Evolutionary conservation across 1,284 basidiomycete species (phyloP).

Genomic region (Baeospora myosura): DNA sequence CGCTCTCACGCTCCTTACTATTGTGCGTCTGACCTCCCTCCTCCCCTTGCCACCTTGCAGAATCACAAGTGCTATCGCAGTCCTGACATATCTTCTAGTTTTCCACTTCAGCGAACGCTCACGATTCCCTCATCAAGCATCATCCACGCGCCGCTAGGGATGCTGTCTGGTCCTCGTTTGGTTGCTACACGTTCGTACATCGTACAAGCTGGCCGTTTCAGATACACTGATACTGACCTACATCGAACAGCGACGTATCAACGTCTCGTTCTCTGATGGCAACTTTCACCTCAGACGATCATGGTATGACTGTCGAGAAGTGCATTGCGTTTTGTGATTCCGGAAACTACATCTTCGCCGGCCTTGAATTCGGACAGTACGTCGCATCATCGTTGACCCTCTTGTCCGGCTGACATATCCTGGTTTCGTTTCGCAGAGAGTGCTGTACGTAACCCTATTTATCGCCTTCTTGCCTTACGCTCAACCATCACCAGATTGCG

Average conservation of each 20-base stretch:
- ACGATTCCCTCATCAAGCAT: too few relatives aligned
- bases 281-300: slow-evolving; percentile 8
- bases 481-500: slow-evolving; percentile 25
- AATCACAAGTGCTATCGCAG: too few relatives aligned
- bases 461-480: neutral
- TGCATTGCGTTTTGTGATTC: slow-evolving; percentile 26
- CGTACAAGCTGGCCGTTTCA: too few relatives aligned
- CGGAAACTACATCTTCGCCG: slow-evolving; percentile 24
- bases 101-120: too few relatives aligned
- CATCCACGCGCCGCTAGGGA: too few relatives aligned
- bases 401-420: slow-evolving; percentile 1
- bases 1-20: too few relatives aligned
- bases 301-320: slow-evolving; percentile 26
- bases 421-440: slow-evolving; percentile 26
- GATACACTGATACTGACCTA: neutral
- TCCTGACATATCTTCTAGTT: too few relatives aligned
- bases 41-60: too few relatives aligned
- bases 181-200: neutral
- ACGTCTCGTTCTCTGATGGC: slow-evolving; percentile 25
- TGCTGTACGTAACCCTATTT: slow-evolving; percentile 26
- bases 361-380: slow-evolving; percentile 29
- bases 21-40: too few relatives aligned
- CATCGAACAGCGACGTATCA: slow-evolving; percentile 20
- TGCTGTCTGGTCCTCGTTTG: neutral
- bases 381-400: slow-evolving; percentile 11